These are phyloP conservation scores for Penicillium fuscoglaucum DNA, from an alignment of 2,329 filamentous ascomycete genomes.

Conservation along the genomic window DNA sequence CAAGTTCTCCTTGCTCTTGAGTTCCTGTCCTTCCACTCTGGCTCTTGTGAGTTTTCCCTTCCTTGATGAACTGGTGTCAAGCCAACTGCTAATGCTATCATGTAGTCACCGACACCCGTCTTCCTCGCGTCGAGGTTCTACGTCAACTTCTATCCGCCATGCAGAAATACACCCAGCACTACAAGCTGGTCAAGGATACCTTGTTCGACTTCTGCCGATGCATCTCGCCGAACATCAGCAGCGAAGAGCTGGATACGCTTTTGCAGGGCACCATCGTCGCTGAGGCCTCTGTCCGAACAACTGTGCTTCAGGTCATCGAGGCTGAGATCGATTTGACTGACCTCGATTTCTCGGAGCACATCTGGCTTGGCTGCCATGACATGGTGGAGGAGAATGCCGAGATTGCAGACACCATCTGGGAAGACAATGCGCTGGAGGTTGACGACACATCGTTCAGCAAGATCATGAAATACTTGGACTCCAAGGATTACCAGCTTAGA, in stretches of 20 bases:
- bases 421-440: constrained; percentile 80
- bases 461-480: constrained; percentile 77
- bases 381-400: constrained; percentile 84
- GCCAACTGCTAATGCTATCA: neutral
- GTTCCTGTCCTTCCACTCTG: constrained; percentile 84
- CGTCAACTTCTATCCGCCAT: constrained; percentile 74
- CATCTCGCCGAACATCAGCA: constrained; percentile 75
- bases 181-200: constrained; percentile 92
- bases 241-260: constrained; percentile 72
- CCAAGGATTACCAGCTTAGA: constrained; percentile 76
- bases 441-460: constrained; percentile 63
- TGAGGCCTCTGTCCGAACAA: constrained; percentile 75
- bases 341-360: constrained; percentile 78
- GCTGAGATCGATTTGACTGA: constrained; percentile 91
- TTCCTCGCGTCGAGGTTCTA: constrained; percentile 75
- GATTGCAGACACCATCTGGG: constrained; percentile 86
- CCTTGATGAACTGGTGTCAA: neutral
- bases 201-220: constrained; percentile 82
- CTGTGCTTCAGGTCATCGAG: constrained; percentile 85
- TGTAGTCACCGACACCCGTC: constrained; percentile 62
- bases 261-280: constrained; percentile 76
- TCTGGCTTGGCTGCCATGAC: constrained; percentile 92
- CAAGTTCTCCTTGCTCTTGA: constrained; percentile 88
- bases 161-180: constrained; percentile 88
- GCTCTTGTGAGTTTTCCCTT: constrained; percentile 57